Evolutionary conservation across 2,329 filamentous ascomycete species (phyloP), one percentile per base, ranked within the genome.

Genomic region (Cryphonectria radicalis): DNA sequence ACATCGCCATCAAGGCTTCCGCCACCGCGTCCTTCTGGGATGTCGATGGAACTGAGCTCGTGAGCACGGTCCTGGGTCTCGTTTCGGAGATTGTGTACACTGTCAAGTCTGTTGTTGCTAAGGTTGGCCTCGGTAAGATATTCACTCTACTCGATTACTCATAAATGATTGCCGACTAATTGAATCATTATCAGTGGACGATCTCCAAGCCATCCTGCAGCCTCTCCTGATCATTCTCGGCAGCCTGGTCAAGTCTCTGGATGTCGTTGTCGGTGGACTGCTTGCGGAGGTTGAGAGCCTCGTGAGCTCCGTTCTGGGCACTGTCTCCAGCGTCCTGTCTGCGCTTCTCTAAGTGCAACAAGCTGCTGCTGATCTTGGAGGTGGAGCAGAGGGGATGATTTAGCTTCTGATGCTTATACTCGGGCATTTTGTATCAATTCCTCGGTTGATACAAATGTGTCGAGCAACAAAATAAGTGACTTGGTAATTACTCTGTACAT

Each of bases 111-210:
- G 63, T 78, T n/a, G 72, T 77, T 32, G 65, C 70, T 63, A 77
- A 78, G 77, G 71, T 78, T 35, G 77, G 77, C 66, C 74, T 78
- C n/a, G 73, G 77, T 77, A 73, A 69, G 75, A 32, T 40, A 19
- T 32, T 10, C 37, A 32, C 28, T 28, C 59, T 14, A 63, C 32
- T 22, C 17, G n/a, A n/a, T 4, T 4, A 63, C 59, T 62, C 35
- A 63, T 14, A 63, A 43, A 43, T 32, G 42, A 46, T 25, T 17
- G 11, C n/a, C 13, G 19, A 32, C 19, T 65, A 22, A 46, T 22
- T 22, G 13, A 11, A 32, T 53, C 10, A 50, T 19, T 35, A 32
- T 14, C 14, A 67, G 68, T 43, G 74, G 74, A 67, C 42, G 75
- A 69, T 62, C 73, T 77, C 65, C 68, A 77, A 6, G 59, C 65